Conservation (phyloP, 2,329 filamentous ascomycete species). For the Pestalotiopsis sp. region DNA sequence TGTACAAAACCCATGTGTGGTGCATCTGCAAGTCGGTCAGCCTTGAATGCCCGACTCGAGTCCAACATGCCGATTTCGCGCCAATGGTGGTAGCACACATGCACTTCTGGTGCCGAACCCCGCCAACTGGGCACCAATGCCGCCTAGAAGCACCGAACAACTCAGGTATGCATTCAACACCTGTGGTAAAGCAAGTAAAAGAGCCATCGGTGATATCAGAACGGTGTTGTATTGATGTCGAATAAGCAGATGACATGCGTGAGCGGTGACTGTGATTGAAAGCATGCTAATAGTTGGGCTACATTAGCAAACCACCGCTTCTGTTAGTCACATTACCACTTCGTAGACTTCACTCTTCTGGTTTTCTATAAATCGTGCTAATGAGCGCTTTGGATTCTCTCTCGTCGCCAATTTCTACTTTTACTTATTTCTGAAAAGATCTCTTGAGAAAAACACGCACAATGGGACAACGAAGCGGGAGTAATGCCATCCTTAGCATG, state of each 20-base stretch:
- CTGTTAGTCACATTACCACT: neutral
- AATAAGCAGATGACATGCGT: neutral
- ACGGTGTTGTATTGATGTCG: neutral
- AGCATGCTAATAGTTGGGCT: neutral
- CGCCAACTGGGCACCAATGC: constrained; percentile 4
- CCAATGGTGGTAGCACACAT: neutral
- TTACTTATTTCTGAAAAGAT: neutral
- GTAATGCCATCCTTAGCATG: neutral
- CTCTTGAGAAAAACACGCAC: neutral
- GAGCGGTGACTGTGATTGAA: neutral
- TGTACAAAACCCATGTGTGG: too few relatives aligned
- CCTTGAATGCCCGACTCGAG: neutral
- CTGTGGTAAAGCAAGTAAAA: neutral
- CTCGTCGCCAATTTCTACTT: neutral
- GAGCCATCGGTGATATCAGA: neutral
- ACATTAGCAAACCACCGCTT: neutral
- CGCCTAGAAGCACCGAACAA: neutral
- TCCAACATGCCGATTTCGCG: neutral
- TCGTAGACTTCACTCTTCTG: neutral
- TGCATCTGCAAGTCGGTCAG: neutral
- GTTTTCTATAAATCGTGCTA: too few relatives aligned
- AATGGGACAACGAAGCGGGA: neutral
- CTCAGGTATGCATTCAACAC: neutral
- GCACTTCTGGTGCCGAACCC: neutral
- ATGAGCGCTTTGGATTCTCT: neutral